Evolutionary conservation across 225 moss, liverwort and hornwort genomes (phyloP), one percentile per base, ranked within the genome.

Genomic region (Polytrichum commune): DNA sequence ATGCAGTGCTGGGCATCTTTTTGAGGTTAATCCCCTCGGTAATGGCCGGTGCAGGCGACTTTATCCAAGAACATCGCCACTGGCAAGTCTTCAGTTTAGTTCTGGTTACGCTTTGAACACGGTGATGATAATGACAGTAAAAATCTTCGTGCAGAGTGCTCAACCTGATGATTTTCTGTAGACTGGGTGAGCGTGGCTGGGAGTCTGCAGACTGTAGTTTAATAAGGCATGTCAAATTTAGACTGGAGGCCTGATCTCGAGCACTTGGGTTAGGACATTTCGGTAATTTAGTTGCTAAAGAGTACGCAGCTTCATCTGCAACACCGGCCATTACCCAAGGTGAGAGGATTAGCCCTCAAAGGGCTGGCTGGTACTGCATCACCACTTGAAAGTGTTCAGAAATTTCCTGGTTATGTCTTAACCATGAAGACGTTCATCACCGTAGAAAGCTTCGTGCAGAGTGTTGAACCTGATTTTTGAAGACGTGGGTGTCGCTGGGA

Each of bases 201-300:
- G 35, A 35, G 9, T 66, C 69, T 53, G 77, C 18, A 7, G 56
- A 13, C 28, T 26, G 5, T 27, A 26, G 23, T 13, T 23, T 25
- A 63, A 8, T 5, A 27, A 10, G 62, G 53, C 63, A 82, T 82
- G 85, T 73, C 79, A 63, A 62, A 55, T 53, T 57, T 64, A 1
- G 62, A 74, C 62, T 79, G 73, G 60, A 73, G 76, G 53, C 76
- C 67, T 33, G 33, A 33, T 33, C 33, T 33, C 33, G 33, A 33
- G 33, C 6, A 32, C 32, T 32, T 30, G 32, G 32, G 32, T 32
- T 32, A 32, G 7, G 32, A 32, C 32, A 1, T 32, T 32, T 32
- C 32, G 7, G 32, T 32, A 7, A 30, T 30, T 30, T 30, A 30
- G 30, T 30, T 30, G 32, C 7, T 32, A 32, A 32, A 32, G 32